Conservation (phyloP, 2,329 filamentous ascomycete species). For the Claviceps lovelessii region DNA sequence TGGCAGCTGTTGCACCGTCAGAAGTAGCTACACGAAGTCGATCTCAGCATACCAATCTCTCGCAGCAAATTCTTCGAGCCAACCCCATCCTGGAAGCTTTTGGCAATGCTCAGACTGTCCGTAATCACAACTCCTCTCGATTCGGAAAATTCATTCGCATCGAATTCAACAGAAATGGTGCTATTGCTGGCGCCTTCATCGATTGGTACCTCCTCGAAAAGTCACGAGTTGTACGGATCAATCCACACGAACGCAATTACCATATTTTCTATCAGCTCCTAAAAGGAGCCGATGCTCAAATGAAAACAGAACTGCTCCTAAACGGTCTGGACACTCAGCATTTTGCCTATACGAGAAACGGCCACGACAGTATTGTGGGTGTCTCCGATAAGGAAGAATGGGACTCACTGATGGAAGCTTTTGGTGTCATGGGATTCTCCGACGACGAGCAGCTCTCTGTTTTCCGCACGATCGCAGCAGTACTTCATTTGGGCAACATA, state of each 20-base stretch:
- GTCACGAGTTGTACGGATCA: slow-evolving; percentile 86
- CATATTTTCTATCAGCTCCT: slow-evolving; percentile 95
- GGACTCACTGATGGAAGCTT: slow-evolving; percentile 80
- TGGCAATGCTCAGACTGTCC: slow-evolving; percentile 92
- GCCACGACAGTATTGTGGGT: slow-evolving; percentile 81
- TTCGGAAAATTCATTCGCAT: slow-evolving; percentile 99
- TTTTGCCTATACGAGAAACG: slow-evolving; percentile 82
- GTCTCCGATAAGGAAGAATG: slow-evolving; percentile 87
- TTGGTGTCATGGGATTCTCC: slow-evolving; percentile 84
- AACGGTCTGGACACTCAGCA: slow-evolving; percentile 63
- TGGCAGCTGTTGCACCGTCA: slow-evolving; percentile 80
- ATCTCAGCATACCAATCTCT: slow-evolving; percentile 63
- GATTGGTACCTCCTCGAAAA: slow-evolving; percentile 98
- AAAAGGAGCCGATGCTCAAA: slow-evolving; percentile 59
- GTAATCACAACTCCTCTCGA: slow-evolving; percentile 95
- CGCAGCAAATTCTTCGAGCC: slow-evolving; percentile 87
- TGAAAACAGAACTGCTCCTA: slow-evolving; percentile 66
- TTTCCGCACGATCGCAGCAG: slow-evolving; percentile 73
- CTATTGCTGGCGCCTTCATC: slow-evolving; percentile 91
- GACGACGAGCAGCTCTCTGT: slow-evolving; percentile 73
- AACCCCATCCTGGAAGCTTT: slow-evolving; percentile 97
- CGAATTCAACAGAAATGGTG: slow-evolving; percentile 74
- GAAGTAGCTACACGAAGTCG: slow-evolving; percentile 55
- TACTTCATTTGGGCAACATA: slow-evolving; percentile 88
- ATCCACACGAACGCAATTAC: slow-evolving; percentile 81